Conservation (phyloP, 345 rosid species). For the Citrus cavaleriei region DNA sequence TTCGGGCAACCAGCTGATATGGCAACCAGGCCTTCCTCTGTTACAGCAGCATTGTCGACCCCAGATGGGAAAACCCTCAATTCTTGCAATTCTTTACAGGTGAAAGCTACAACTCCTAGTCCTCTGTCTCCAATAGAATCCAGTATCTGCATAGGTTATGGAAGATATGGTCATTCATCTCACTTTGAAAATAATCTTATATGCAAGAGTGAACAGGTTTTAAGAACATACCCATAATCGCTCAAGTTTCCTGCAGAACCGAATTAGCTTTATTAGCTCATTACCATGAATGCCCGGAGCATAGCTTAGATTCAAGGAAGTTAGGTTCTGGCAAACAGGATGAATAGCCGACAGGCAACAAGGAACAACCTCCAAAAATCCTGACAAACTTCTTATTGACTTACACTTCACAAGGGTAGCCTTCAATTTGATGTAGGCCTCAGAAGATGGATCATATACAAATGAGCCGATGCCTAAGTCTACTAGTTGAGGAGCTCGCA, state of each 20-base stretch:
- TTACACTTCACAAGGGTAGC: slow-evolving; percentile 46
- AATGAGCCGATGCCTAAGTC: slow-evolving; percentile 94
- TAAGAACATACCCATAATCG: slow-evolving; percentile 67
- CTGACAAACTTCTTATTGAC: slow-evolving; percentile 74
- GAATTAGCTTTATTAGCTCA: slow-evolving; percentile 60
- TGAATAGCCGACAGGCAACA: slow-evolving; percentile 58
- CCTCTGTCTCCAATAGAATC: slow-evolving; percentile 94
- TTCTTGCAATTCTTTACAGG: slow-evolving; percentile 84
- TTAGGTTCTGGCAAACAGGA: slow-evolving; percentile 54
- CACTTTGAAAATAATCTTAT: neutral
- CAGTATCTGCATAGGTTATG: slow-evolving; percentile 58
- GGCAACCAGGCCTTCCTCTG: slow-evolving; percentile 86
- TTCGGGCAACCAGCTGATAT: slow-evolving; percentile 79
- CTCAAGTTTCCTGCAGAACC: slow-evolving; percentile 66
- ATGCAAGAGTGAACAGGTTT: neutral
- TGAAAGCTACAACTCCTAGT: slow-evolving; percentile 64
- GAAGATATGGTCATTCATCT: neutral
- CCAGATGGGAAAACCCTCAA: slow-evolving; percentile 88
- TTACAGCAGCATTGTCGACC: slow-evolving; percentile 58
- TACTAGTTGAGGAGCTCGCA: slow-evolving; percentile 60
- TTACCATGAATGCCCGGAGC: slow-evolving; percentile 67
- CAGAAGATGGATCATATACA: slow-evolving; percentile 62
- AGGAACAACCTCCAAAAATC: slow-evolving; percentile 76
- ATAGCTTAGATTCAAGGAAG: slow-evolving; percentile 79
- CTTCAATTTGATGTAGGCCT: slow-evolving; percentile 42